Conservation (phyloP, 2,329 filamentous ascomycete species). For the Calonectria pteridis region DNA sequence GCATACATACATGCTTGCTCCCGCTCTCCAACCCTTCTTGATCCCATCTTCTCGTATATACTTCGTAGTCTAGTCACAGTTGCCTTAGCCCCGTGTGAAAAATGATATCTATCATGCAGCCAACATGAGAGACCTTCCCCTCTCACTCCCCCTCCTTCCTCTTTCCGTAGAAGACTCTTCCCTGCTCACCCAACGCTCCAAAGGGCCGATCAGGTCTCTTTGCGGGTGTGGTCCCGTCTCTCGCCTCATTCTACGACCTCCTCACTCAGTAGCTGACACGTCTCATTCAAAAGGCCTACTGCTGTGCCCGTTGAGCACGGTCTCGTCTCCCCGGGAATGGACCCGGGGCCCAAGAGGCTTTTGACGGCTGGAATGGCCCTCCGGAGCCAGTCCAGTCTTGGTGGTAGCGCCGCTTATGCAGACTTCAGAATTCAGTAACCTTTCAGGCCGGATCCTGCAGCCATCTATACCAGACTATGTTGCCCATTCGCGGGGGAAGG, state of each 20-base stretch:
- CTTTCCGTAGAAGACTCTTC: not conserved
- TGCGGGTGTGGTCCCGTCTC: constrained; percentile 25
- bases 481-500: constrained; percentile 39
- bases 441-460: constrained; percentile 35
- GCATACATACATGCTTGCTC: not conserved
- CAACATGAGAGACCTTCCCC: not conserved
- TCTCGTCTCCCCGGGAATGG: constrained; percentile 25
- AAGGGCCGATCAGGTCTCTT: constrained; percentile 25
- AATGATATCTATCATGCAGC: constrained; percentile 39
- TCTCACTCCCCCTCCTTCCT: constrained; percentile 2
- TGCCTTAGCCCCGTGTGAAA: constrained; percentile 29
- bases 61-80: constrained; percentile 21
- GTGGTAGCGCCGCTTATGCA: constrained; percentile 48
- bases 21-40: not conserved
- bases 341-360: constrained; percentile 28
- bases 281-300: constrained; percentile 29
- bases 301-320: constrained; percentile 17
- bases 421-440: constrained; percentile 41
- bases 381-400: constrained; percentile 26
- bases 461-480: constrained; percentile 34
- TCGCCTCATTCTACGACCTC: constrained; percentile 34
- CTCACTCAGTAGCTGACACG: constrained; percentile 32
- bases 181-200: constrained; percentile 28
- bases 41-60: not conserved
- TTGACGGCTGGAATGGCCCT: constrained; percentile 24